Evolutionary conservation across 225 moss, liverwort and hornwort genomes (phyloP).

Genomic region (Anthoceros angustus): DNA sequence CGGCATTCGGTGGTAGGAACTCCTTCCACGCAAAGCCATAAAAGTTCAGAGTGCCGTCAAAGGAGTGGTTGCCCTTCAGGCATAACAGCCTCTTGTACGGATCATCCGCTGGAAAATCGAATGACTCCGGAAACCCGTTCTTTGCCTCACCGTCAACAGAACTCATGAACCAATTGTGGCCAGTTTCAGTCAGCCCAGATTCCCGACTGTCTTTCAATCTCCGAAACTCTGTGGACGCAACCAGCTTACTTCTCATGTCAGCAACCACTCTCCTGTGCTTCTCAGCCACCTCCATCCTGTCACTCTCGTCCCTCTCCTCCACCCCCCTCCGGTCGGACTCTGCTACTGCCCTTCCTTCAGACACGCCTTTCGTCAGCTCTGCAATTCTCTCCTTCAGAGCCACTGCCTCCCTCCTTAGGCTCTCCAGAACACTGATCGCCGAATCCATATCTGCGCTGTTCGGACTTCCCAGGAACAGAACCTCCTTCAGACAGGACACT

Average conservation of each 20-base stretch:
- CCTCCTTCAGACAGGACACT: neutral
- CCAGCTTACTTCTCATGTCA: neutral
- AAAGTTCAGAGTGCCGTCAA: neutral
- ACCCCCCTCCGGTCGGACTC: neutral
- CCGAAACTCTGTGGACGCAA: neutral
- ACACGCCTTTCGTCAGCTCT: neutral
- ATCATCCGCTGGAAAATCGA: slow-evolving; percentile 1
- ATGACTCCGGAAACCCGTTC: neutral
- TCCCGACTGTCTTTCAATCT: neutral
- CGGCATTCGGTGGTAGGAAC: neutral
- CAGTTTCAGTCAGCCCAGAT: neutral
- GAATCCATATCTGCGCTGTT: neutral
- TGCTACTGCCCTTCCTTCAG: neutral
- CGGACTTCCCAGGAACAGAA: neutral
- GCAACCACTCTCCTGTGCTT: neutral
- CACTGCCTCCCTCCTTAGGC: neutral
- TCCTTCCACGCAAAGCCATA: slow-evolving; percentile 3
- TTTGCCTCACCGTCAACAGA: neutral
- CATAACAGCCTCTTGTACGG: neutral
- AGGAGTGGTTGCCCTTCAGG: slow-evolving; percentile 1
- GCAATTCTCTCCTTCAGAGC: neutral
- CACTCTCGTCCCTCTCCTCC: neutral
- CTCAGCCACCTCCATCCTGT: neutral
- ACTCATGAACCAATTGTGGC: slow-evolving; percentile 4
- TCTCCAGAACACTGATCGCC: neutral